Evolutionary conservation across 148 eudicot species (phyloP).

Genomic region (Polygonum maritimum): DNA sequence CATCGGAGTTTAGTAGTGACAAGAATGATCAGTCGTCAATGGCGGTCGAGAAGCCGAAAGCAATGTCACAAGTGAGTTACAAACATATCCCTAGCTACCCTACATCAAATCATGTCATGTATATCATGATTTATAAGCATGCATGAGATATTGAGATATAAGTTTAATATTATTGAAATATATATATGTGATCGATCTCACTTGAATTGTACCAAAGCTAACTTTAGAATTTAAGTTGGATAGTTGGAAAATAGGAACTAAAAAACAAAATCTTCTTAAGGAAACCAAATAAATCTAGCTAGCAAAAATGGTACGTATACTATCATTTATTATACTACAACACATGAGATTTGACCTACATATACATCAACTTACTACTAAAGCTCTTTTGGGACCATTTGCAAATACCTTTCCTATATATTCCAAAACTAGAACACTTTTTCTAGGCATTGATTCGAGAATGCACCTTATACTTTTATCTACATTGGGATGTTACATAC

Average conservation of each 20-base stretch:
- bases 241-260: too few species aligned
- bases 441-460: too few species aligned
- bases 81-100: background rate
- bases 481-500: background rate
- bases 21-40: background rate
- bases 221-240: too few species aligned
- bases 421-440: background rate
- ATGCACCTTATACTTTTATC: too few species aligned
- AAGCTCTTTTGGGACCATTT: background rate
- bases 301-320: background rate
- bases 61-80: background rate
- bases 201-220: too few species aligned
- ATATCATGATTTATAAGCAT: too few species aligned
- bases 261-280: too few species aligned
- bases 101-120: too few species aligned
- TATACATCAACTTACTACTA: background rate
- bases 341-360: background rate
- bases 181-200: too few species aligned
- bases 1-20: conserved; percentile 11
- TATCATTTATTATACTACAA: background rate
- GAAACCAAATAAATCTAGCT: too few species aligned
- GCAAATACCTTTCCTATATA: background rate
- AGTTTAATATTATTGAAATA: too few species aligned
- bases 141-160: too few species aligned
- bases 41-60: conserved; percentile 5